A percentile compares a stretch with the other conserved stretches of the same genome.
Evolutionary conservation across 1,284 basidiomycete genomes (phyloP).

Genomic region (Vanrija sp.): DNA sequence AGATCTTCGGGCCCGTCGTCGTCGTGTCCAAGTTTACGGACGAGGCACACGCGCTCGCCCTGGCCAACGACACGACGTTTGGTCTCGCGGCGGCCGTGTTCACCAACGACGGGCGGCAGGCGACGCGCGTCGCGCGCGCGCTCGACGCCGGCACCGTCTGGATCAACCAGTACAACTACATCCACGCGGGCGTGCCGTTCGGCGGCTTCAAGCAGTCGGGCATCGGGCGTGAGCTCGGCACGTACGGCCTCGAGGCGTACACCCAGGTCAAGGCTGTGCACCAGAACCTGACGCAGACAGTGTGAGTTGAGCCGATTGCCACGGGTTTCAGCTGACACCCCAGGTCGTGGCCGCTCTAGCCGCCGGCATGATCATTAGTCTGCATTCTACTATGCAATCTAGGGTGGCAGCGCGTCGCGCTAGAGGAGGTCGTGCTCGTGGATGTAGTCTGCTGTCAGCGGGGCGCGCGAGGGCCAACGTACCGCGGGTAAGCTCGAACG

Average conservation of each 20-base stretch:
- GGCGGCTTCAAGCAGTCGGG: slow-evolving; percentile 88
- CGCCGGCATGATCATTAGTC: too few species aligned
- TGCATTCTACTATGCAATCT: too few species aligned
- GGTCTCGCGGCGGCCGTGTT: slow-evolving; percentile 84
- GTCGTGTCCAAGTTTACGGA: slow-evolving; percentile 47
- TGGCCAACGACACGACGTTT: slow-evolving; percentile 80
- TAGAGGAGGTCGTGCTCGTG: slow-evolving; percentile 33
- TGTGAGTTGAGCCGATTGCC: too few species aligned
- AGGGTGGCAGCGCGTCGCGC: background rate
- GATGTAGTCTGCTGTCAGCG: slow-evolving; percentile 30
- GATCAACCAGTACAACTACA: slow-evolving; percentile 79
- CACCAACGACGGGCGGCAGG: slow-evolving; percentile 78
- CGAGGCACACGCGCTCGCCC: slow-evolving; percentile 53
- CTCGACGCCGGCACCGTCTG: slow-evolving; percentile 77
- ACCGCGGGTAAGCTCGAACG: slow-evolving; percentile 77
- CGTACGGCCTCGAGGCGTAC: slow-evolving; percentile 65
- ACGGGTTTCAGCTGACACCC: too few species aligned
- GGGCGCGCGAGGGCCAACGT: slow-evolving; percentile 5
- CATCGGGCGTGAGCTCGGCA: slow-evolving; percentile 80
- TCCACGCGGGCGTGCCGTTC: slow-evolving; percentile 82
- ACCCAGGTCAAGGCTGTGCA: slow-evolving; percentile 83
- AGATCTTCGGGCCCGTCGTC: slow-evolving; percentile 53
- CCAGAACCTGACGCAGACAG: slow-evolving; percentile 57
- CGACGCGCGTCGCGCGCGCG: slow-evolving; percentile 73
- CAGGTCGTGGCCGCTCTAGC: too few species aligned